phyloP scores from a whole-genome alignment of 1,284 basidiomycete species.

The Tilletia setariae region DNA sequence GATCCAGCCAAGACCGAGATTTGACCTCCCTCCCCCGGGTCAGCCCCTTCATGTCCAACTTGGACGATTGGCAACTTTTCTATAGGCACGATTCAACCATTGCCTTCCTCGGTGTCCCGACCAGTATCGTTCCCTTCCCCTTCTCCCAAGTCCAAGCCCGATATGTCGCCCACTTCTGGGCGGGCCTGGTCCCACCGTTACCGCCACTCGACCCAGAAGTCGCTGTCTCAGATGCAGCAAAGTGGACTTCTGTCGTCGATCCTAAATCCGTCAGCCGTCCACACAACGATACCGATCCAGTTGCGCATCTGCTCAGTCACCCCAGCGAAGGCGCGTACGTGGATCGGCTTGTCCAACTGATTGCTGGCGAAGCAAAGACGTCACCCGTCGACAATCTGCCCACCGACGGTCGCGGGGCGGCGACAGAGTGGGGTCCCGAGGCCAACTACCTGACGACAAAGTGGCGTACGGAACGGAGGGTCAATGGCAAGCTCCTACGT shows the following conservation, averaged over 20 bases:
- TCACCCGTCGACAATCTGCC: neutral
- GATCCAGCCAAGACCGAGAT: neutral
- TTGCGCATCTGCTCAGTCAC: constrained; percentile 3
- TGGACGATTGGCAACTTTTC: constrained; percentile 51
- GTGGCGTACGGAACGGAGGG: constrained; percentile 14
- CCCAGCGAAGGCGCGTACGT: constrained; percentile 12
- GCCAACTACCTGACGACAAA: neutral
- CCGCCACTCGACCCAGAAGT: constrained; percentile 1
- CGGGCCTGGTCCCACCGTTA: constrained; percentile 4
- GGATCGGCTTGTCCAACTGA: neutral
- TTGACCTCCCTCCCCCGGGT: neutral
- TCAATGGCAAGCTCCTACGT: constrained; percentile 7
- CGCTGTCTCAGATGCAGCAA: constrained; percentile 1
- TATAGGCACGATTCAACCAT: constrained; percentile 35
- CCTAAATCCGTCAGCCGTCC: too few species aligned
- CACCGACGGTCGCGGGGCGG: constrained; percentile 7
- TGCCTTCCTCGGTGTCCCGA: constrained; percentile 41
- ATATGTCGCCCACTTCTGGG: constrained; percentile 25
- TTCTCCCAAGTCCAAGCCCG: constrained; percentile 41
- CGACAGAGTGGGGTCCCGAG: neutral
- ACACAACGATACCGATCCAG: neutral
- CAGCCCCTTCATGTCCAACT: constrained; percentile 28
- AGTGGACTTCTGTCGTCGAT: constrained; percentile 9
- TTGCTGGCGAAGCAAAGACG: neutral
- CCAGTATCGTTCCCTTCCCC: constrained; percentile 48